phyloP scores from a whole-genome alignment of 1,284 basidiomycete species.

The Xerocomus nothofagi region DNA sequence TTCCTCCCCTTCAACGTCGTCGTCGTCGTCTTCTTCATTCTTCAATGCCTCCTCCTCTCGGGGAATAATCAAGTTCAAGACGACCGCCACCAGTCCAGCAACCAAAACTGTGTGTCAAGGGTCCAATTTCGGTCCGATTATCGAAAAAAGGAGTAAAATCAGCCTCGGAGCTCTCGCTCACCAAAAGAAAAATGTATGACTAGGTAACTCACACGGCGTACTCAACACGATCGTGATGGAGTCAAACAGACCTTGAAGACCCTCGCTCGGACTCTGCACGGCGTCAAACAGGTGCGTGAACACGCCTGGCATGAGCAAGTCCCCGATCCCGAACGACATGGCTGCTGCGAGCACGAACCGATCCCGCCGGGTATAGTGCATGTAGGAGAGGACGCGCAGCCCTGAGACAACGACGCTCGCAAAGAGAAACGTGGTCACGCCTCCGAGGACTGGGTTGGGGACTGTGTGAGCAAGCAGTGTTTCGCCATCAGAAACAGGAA shows the following conservation, averaged over 20 bases:
- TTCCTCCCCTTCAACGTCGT: slow-evolving; percentile 32
- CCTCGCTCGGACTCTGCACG: slow-evolving; percentile 55
- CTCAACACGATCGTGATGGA: slow-evolving; percentile 78
- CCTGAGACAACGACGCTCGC: slow-evolving; percentile 68
- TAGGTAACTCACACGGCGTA: slow-evolving; percentile 65
- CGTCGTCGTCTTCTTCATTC: slow-evolving; percentile 17
- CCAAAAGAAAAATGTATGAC: no score
- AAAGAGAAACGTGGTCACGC: slow-evolving; percentile 79
- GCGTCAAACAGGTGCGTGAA: slow-evolving; percentile 72
- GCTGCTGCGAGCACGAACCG: slow-evolving; percentile 77
- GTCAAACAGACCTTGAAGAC: slow-evolving; percentile 70
- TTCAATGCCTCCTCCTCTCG: slow-evolving; percentile 43
- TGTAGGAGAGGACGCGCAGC: slow-evolving; percentile 68
- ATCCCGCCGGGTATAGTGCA: slow-evolving; percentile 68
- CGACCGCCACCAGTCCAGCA: slow-evolving; percentile 62
- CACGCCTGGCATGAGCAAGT: slow-evolving; percentile 59
- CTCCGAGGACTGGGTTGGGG: slow-evolving; percentile 80
- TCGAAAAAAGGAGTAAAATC: no score
- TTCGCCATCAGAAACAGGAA: background rate
- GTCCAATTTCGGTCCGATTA: no score
- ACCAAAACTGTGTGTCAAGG: slow-evolving; percentile 67
- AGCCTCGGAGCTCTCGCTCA: slow-evolving; percentile 20
- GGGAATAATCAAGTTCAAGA: slow-evolving; percentile 68
- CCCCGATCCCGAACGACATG: slow-evolving; percentile 71
- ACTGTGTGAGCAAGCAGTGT: slow-evolving; percentile 15